Conservation (phyloP, 1,284 basidiomycete species). For the Austroboletus novae-zelandiae region DNA sequence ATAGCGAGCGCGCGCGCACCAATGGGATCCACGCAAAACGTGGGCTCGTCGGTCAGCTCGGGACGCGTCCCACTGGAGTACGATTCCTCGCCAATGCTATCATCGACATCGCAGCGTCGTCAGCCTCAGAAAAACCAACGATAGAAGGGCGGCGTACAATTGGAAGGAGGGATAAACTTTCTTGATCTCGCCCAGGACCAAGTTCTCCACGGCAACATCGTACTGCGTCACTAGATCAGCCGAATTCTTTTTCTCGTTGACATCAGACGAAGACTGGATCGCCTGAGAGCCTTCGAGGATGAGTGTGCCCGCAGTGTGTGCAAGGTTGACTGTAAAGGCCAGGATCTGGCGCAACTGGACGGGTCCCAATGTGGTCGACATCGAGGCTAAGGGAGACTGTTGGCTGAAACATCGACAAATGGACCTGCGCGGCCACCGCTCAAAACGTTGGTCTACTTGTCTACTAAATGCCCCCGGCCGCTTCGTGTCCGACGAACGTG, state of each 20-base stretch:
- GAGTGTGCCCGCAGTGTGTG: conserved; percentile 66
- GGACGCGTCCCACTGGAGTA: conserved; percentile 71
- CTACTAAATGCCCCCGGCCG: background rate
- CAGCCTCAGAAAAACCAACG: background rate
- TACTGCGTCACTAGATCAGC: conserved; percentile 97
- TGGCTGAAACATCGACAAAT: background rate
- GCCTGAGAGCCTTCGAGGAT: conserved; percentile 74
- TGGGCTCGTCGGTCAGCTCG: conserved; percentile 81
- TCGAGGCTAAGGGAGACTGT: conserved; percentile 4
- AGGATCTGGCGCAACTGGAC: conserved; percentile 59
- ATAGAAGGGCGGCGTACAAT: conserved; percentile 58
- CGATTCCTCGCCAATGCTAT: conserved; percentile 90
- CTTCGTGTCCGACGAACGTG: background rate
- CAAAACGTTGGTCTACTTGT: too few species aligned
- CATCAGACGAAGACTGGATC: conserved; percentile 55
- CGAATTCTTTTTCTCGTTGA: conserved; percentile 87
- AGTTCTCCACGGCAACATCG: conserved; percentile 88
- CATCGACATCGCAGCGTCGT: background rate
- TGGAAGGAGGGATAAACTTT: conserved; percentile 74
- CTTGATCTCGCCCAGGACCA: conserved; percentile 73
- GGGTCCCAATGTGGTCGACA: conserved; percentile 24
- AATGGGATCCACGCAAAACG: conserved; percentile 90
- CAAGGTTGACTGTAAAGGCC: conserved; percentile 70
- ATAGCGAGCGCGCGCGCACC: conserved; percentile 41
- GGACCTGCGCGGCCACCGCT: too few species aligned